phyloP scores from a whole-genome alignment of 176 grass and related monocot genomes.

The Pharus latifolius region DNA sequence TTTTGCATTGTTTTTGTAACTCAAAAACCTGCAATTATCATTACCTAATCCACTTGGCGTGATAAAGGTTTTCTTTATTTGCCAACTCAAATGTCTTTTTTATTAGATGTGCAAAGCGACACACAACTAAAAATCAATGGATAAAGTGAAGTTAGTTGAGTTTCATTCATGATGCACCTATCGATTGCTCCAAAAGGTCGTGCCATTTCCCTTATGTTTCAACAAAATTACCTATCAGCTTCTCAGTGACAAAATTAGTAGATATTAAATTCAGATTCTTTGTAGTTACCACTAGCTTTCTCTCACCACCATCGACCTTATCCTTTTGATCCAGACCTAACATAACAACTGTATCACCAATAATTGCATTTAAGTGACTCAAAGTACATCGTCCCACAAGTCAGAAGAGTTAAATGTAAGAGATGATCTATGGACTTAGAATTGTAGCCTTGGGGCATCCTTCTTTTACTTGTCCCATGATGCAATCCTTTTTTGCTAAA shows the following conservation, averaged over 20 bases:
- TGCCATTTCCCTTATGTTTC: background rate
- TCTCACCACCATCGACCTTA: background rate
- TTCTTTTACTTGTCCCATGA: too few relatives aligned
- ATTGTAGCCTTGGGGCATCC: too few relatives aligned
- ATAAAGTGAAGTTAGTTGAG: background rate
- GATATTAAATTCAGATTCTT: too few relatives aligned
- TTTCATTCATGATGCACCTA: constrained; percentile 4
- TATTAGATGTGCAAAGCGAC: background rate
- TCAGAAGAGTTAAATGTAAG: constrained; percentile 6
- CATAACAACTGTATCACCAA: background rate
- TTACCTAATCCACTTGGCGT: background rate
- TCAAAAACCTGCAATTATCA: background rate
- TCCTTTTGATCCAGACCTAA: constrained; percentile 2
- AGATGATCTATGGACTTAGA: too few relatives aligned
- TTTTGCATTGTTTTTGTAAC: background rate
- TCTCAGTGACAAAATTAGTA: too few relatives aligned
- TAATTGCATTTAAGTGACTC: constrained; percentile 1
- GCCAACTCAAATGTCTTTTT: background rate
- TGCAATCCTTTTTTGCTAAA: too few relatives aligned
- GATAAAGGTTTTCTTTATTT: background rate
- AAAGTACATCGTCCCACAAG: background rate
- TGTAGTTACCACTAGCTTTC: background rate
- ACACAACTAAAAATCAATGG: background rate
- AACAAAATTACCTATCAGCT: background rate
- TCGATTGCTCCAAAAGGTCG: background rate